Conservation (phyloP, 345 rosid species). For the Noccaea bulbosa region DNA sequence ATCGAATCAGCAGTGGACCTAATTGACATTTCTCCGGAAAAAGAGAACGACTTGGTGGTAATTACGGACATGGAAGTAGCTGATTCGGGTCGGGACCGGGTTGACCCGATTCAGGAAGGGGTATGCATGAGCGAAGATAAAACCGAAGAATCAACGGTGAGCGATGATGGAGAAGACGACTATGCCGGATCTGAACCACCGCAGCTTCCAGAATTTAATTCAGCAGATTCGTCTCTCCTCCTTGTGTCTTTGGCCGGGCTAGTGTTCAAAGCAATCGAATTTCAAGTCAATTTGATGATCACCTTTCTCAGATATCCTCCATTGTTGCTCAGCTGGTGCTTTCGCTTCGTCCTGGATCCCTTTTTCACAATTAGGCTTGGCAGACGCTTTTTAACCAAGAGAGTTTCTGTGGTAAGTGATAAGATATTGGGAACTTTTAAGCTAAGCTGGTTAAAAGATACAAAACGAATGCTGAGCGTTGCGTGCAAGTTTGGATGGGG, state of each 20-base stretch:
- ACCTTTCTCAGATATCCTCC: slow-evolving; percentile 55
- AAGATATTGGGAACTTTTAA: slow-evolving; percentile 34
- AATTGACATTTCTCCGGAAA: slow-evolving; percentile 7
- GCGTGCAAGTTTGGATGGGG: slow-evolving; percentile 65
- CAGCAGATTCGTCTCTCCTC: slow-evolving; percentile 48
- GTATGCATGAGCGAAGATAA: slow-evolving; percentile 15
- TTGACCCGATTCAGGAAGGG: slow-evolving; percentile 34
- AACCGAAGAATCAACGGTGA: slow-evolving; percentile 36
- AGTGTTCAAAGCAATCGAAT: slow-evolving; percentile 66
- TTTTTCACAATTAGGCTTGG: slow-evolving; percentile 52
- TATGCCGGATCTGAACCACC: not conserved
- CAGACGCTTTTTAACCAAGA: slow-evolving; percentile 41
- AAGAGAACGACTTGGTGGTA: slow-evolving; percentile 3
- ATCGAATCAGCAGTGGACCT: slow-evolving; percentile 9
- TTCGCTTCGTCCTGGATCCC: slow-evolving; percentile 60
- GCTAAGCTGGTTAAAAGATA: slow-evolving; percentile 54
- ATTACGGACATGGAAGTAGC: slow-evolving; percentile 33
- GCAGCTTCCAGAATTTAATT: slow-evolving; percentile 37
- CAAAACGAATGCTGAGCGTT: slow-evolving; percentile 48
- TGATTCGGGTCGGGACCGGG: slow-evolving; percentile 35
- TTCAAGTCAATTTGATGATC: slow-evolving; percentile 61
- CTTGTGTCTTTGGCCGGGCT: slow-evolving; percentile 52
- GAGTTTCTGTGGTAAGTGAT: slow-evolving; percentile 41
- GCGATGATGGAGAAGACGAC: slow-evolving; percentile 28
- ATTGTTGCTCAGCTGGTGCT: slow-evolving; percentile 46